Evolutionary conservation across 2,329 filamentous ascomycete genomes (phyloP), one percentile per base, ranked within the genome.

Genomic region (Fusarium sp.): DNA sequence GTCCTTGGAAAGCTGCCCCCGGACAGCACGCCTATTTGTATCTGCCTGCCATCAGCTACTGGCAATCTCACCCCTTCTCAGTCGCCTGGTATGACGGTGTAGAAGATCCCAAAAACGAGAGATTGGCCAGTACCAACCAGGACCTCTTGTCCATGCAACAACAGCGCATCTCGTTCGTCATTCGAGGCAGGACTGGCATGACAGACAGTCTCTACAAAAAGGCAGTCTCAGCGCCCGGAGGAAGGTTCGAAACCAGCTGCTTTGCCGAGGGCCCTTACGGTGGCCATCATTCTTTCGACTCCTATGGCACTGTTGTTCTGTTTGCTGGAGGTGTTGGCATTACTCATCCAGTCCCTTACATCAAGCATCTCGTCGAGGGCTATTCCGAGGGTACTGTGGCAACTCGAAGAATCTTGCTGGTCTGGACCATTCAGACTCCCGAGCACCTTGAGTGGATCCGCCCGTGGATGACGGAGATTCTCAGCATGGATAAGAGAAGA

Each of bases 391-490:
- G 90, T 61, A 93, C 90, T 1, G 89, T 91, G 8, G 90, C 91
- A 2, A 89, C 91, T 2, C 88, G 91, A 67, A 92, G 90, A 77
- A 85, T 94, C 52, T 83, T 93, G 7, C 85, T 95, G 25, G 88
- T 94, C 42, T 95, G 92, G 92, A 90, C 90, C 51, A 92, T 95
- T 61, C 92, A 92, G 74, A 91, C 87, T 74, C 91, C 91, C 73
- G 92, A 94, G 81, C 92, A 94, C 78, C 85, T 94, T 30, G 92
- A 94, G 79, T 94, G 92, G 92, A 94, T 94, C 76, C 86, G 91
- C 48, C 91, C 91, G 10, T 94, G 91, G 91, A 94, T 94, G 92
- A 94, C 91, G 6, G 86, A 91, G 75, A 93, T 94, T 67, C 84
- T 94, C 41, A 87, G 88, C 62, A 92, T 94, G 89, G 90, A 92